Base-by-base conservation (phyloP, 1,139 yeast species). In the Zygosaccharomyces sapae region DNA sequence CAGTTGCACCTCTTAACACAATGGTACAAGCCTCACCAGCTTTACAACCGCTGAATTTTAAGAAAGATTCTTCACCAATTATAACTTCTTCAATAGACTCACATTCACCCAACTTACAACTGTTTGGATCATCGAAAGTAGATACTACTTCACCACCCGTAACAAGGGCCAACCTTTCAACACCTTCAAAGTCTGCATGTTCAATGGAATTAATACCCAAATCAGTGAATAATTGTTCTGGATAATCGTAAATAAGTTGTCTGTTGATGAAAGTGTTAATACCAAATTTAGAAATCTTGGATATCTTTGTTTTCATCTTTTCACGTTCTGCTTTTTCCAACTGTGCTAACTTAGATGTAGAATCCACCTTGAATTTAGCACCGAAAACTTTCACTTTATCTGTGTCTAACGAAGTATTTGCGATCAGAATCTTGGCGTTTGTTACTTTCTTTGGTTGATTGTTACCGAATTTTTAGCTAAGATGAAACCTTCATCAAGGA, bases 111-210 rank as follows among this genome's bases (percentile, higher is more conserved):
- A 90, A 73, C 65, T 80, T 84, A 49, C 86, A 95, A 47, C 77
- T 76, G 46, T 86, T 95, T 22, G 98, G 96, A 56, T 83, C 77
- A 65, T 94, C 98, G 68, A 92, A 94, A 1, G 98, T 92, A 9
- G 97, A 90, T 2, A 85, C 96, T 48, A 94, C 97, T 72, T 92
- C 98, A 61, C 96, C 98, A 44, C 98, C 98, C 5, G 97, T 90
- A 22, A 90, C 98, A 43, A 92, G 75, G 3, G 98, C 96, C 57
- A 92, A 77, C 66, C 98, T 83, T 72, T 92, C 98, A 50, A 92
- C 89, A 60, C 98, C 99, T 64, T 87, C 98, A 60, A 94, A 94
- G 69, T 94, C 99, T 18, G 98, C 98, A 65, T 94, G 98, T 71
- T 92, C 98, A 55, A 92, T 88, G 33, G 96, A 83, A 70, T 88